Evolutionary conservation across 129 eudicot species (phyloP).

Genomic region (Pulicaria dysenterica): DNA sequence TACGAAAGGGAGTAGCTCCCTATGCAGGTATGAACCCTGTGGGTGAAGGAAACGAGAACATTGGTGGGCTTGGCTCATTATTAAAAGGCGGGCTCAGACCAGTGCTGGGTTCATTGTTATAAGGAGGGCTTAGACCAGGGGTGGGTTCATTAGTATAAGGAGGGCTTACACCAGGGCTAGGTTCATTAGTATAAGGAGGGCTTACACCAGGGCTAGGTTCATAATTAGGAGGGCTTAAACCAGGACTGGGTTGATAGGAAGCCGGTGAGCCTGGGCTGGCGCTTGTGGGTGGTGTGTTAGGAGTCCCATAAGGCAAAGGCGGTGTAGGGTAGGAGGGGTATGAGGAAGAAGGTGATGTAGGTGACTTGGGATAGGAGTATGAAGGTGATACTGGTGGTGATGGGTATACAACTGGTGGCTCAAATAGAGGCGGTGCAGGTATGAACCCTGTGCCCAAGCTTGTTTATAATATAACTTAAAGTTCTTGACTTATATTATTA

Average conservation of each 20-base stretch:
- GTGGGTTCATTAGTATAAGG: conserved; percentile 30
- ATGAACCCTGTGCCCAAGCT: conserved; percentile 26
- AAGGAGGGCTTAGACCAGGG: conserved; percentile 9
- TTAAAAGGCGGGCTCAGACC: background rate
- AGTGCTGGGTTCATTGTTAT: background rate
- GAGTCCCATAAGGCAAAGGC: conserved; percentile 37
- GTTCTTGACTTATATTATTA: too few relatives aligned
- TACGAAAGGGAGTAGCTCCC: too few relatives aligned
- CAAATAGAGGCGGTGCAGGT: conserved; percentile 77
- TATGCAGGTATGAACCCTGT: conserved; percentile 56
- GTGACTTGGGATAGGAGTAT: conserved; percentile 28
- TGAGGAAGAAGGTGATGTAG: conserved; percentile 46
- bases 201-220: conserved; percentile 40
- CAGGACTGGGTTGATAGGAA: conserved; percentile 12
- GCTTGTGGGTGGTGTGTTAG: conserved; percentile 33
- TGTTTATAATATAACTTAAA: too few relatives aligned
- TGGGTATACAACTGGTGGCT: conserved; percentile 87
- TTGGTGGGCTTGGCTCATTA: conserved; percentile 54
- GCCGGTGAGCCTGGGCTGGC: conserved; percentile 27
- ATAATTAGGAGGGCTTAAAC: conserved; percentile 10
- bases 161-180: too few relatives aligned
- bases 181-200: too few relatives aligned
- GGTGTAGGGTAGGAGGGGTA: conserved; percentile 55
- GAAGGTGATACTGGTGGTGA: conserved; percentile 68
- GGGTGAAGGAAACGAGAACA: conserved; percentile 46